Evolutionary conservation across 2,329 filamentous ascomycete genomes (phyloP).

Genomic region (Hortaea sp.): DNA sequence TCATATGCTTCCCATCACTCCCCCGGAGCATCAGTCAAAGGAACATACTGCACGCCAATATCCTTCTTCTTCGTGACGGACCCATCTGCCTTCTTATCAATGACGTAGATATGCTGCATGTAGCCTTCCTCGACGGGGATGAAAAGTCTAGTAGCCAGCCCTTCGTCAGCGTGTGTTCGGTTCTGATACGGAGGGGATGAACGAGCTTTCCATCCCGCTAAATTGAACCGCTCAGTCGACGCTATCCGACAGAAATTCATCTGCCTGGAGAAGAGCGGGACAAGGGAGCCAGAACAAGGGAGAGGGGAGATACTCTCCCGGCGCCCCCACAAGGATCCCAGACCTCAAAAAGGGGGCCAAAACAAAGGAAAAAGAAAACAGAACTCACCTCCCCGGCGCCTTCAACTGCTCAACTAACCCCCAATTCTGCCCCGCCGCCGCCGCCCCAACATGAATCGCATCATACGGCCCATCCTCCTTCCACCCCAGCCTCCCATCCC

Average conservation of each 20-base stretch:
- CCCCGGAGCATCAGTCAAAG: conserved; percentile 58
- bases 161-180: conserved; percentile 4
- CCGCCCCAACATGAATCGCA: conserved; percentile 90
- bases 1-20: conserved; percentile 1
- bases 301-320: too few species aligned
- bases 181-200: too few species aligned
- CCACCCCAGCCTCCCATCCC: conserved; percentile 49
- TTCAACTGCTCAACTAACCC: conserved; percentile 68
- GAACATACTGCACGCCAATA: conserved; percentile 68
- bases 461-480: conserved; percentile 56
- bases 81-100: conserved; percentile 62
- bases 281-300: too few species aligned
- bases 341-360: background rate
- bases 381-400: conserved; percentile 54
- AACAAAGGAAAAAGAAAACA: background rate
- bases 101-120: conserved; percentile 59
- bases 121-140: conserved; percentile 58
- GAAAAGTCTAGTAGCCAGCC: conserved; percentile 47
- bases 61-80: conserved; percentile 49
- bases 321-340: too few species aligned
- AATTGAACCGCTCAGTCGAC: too few species aligned
- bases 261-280: too few species aligned
- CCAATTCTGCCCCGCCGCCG: conserved; percentile 62
- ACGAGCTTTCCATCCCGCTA: too few species aligned
- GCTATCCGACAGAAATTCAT: too few species aligned